These are phyloP conservation scores for Hypoxylon fragiforme DNA, from an alignment of 495 filamentous ascomycete genomes.

Conservation along the genomic window DNA sequence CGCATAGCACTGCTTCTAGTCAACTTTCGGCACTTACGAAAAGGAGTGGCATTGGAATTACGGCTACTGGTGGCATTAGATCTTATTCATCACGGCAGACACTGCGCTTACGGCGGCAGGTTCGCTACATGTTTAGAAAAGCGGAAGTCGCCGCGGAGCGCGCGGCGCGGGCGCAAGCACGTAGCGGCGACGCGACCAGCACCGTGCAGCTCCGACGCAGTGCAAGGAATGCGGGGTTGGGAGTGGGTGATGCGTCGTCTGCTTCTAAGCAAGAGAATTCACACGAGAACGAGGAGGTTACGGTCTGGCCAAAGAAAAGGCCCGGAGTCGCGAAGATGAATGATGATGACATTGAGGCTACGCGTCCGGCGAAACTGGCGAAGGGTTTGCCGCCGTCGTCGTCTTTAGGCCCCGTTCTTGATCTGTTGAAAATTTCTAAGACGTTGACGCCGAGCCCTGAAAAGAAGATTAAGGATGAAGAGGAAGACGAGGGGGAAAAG, in stretches of 20 bases:
- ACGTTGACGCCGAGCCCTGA: too few relatives aligned
- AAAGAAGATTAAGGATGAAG: background rate
- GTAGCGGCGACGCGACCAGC: too few relatives aligned
- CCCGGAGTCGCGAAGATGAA: constrained; percentile 1
- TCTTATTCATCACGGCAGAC: too few relatives aligned
- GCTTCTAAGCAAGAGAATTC: constrained; percentile 11
- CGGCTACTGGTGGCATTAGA: too few relatives aligned
- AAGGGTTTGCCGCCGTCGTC: constrained; percentile 1
- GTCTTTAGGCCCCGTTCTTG: background rate
- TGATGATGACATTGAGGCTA: too few relatives aligned
- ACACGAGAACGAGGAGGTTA: background rate
- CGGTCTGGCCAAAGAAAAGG: constrained; percentile 8
- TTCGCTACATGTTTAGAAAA: too few relatives aligned
- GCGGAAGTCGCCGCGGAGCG: background rate
- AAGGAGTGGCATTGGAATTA: too few relatives aligned
- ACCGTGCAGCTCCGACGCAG: constrained; percentile 22
- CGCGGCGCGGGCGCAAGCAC: too few relatives aligned
- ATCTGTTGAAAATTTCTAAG: constrained; percentile 6
- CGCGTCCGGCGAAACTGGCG: constrained; percentile 2
- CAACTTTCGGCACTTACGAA: too few relatives aligned
- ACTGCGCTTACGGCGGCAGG: too few relatives aligned
- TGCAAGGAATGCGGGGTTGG: constrained; percentile 9
- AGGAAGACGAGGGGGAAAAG: too few relatives aligned
- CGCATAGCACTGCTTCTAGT: too few relatives aligned
- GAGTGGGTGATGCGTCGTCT: constrained; percentile 3